Evolutionary conservation across 2,329 filamentous ascomycete genomes (phyloP).

Genomic region (Penicillium sp.): DNA sequence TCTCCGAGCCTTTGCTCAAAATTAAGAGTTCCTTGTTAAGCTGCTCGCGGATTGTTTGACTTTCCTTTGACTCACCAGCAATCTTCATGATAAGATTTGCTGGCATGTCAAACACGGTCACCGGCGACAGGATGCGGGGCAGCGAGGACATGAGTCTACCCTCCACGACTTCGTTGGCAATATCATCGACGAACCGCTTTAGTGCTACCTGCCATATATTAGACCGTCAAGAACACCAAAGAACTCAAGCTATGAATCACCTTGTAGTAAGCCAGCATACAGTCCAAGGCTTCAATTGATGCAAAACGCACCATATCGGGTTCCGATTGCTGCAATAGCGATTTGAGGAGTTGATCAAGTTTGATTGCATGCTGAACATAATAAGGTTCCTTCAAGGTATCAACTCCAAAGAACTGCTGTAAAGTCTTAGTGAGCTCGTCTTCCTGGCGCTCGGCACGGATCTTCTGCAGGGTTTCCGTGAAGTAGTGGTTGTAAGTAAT

Average conservation of each 20-base stretch:
- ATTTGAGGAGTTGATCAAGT: conserved; percentile 22
- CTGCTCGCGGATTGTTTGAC: conserved; percentile 9
- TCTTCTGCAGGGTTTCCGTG: conserved; percentile 36
- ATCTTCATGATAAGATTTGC: conserved; percentile 11
- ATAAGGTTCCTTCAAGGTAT: neutral
- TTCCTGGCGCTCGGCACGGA: conserved; percentile 16
- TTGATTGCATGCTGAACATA: conserved; percentile 13
- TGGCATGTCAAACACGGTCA: conserved; percentile 15
- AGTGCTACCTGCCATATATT: conserved; percentile 15
- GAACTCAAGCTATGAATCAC: neutral
- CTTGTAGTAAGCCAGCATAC: conserved; percentile 47
- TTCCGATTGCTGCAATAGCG: conserved; percentile 22
- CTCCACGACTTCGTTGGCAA: conserved; percentile 16
- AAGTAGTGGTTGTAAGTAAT: conserved; percentile 47
- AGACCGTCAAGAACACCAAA: neutral
- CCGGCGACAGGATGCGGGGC: conserved; percentile 1
- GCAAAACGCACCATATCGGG: conserved; percentile 45
- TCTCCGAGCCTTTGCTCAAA: conserved; percentile 9
- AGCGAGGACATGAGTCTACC: conserved; percentile 7
- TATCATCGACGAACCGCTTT: conserved; percentile 17
- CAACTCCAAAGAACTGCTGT: neutral
- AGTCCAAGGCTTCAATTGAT: conserved; percentile 45
- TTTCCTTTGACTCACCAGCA: conserved; percentile 17
- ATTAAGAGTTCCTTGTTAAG: conserved; percentile 13
- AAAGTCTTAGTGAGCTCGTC: conserved; percentile 17